phyloP scores from a whole-genome alignment of 371 early-diverging fungal species.

The Mucor piriformis region DNA sequence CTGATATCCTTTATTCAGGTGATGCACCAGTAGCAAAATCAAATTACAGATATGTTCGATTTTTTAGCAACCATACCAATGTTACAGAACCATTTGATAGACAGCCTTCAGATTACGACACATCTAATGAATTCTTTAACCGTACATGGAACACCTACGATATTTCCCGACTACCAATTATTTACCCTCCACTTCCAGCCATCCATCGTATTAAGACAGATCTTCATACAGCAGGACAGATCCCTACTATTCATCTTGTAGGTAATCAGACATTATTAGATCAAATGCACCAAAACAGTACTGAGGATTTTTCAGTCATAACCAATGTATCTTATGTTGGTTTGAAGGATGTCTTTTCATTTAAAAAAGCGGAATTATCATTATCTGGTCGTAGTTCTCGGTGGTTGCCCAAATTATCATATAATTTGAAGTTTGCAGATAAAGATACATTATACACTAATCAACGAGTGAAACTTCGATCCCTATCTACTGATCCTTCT shows the following conservation, averaged over 20 bases:
- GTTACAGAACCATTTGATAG: constrained; percentile 19
- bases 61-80: neutral
- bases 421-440: constrained; percentile 29
- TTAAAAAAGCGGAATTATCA: constrained; percentile 14
- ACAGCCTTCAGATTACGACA: constrained; percentile 2
- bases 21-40: constrained; percentile 15
- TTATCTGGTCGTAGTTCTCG: constrained; percentile 34
- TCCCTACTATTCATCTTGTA: constrained; percentile 28
- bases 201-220: constrained; percentile 23
- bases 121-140: constrained; percentile 22
- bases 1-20: neutral
- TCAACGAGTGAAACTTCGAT: constrained; percentile 33
- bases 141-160: constrained; percentile 24
- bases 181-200: constrained; percentile 8
- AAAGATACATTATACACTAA: constrained; percentile 29
- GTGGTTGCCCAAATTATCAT: constrained; percentile 22
- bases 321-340: constrained; percentile 36
- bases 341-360: constrained; percentile 7
- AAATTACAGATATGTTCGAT: constrained; percentile 20
- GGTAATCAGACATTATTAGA: constrained; percentile 23
- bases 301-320: constrained; percentile 17
- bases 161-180: constrained; percentile 7
- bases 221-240: constrained; percentile 22
- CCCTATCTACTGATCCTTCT: constrained; percentile 43
- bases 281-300: constrained; percentile 24